Base-by-base conservation (phyloP, 2,329 filamentous ascomycete species). In the Cryphonectria naterciae region DNA sequence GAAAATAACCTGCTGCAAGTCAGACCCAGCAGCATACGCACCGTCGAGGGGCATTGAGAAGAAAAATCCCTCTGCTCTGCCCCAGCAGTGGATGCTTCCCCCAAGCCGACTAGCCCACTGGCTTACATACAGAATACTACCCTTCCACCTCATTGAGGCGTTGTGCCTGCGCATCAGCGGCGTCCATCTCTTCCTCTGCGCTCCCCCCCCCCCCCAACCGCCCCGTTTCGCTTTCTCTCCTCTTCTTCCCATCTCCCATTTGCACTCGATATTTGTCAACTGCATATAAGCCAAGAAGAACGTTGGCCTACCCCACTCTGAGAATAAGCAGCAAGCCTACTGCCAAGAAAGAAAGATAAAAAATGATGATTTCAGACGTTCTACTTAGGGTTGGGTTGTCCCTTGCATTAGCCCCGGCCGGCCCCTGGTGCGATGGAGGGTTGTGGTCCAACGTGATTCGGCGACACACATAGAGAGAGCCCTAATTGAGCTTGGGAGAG, bases 351-450 rank as follows among this genome's bases (percentile, higher is more conserved):
- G 32, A 49, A 1, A 22, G 19, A 7, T 2, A 8, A 8, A 49
- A n/a, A 49, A 61, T 61, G 35, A 37, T 61, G 58, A 39, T n/a
- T 28, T 15, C 37, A 61, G 35, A 39, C 58, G 19, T 61, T 39
- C 58, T 6, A 11, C 37, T 39, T 11, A 39, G 37, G 19, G 32
- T 4, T n/a, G 32, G 39, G 19, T 25, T 61, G 58, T 39, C 35
- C 58, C 58, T 61, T 61, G 58, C 58, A 61, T 61, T 61, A 61
- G 58, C 58, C 19, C 58, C 35, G 35, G 2, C 35, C 58, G 58
- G 58, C 32, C 32, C 32, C 58, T 49, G 46, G 35, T n/a, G 35
- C 39, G 58, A 39, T 61, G 58, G 58, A 39, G 58, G 58, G 58
- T 7, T 22, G 58, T 11, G 17, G 17, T 7, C 58, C 5, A 61